Conservation (phyloP, 805 yeast species). For the Zygoascus ofunaensis region DNA sequence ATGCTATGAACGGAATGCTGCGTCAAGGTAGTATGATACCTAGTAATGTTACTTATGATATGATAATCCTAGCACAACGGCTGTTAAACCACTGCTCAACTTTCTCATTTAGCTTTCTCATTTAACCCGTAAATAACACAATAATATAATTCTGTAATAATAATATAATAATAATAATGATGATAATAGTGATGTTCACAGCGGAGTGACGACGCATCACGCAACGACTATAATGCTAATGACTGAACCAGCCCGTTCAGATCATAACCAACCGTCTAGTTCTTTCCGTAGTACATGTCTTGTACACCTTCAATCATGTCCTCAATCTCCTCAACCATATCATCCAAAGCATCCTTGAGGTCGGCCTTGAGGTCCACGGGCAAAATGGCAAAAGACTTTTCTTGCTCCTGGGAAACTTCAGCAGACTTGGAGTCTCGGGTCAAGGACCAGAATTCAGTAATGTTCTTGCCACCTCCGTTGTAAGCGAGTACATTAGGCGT, state of each 20-base stretch:
- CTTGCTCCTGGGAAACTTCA: conserved; percentile 9
- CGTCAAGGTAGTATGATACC: too few species aligned
- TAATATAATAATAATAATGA: conserved; percentile 1
- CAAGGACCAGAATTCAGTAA: conserved; percentile 40
- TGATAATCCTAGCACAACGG: too few species aligned
- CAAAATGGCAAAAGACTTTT: conserved; percentile 12
- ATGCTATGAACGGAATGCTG: too few species aligned
- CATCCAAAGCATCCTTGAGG: conserved; percentile 10
- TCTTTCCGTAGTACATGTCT: too few species aligned
- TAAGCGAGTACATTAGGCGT: conserved; percentile 51
- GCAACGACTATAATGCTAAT: not conserved
- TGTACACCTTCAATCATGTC: conserved; percentile 11
- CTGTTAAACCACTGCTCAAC: too few species aligned
- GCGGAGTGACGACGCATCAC: too few species aligned
- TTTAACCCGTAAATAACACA: too few species aligned
- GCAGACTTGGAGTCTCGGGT: conserved; percentile 4
- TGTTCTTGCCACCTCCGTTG: conserved; percentile 52
- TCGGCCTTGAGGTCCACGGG: conserved; percentile 14
- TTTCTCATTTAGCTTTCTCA: too few species aligned
- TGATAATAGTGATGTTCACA: not conserved
- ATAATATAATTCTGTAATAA: too few species aligned
- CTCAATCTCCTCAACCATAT: conserved; percentile 12
- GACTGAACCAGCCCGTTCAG: too few species aligned
- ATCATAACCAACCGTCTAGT: too few species aligned
- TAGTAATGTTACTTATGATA: too few species aligned